phyloP scores from a whole-genome alignment of 306 rosid genomes.

The Luffa aegyptiaca region DNA sequence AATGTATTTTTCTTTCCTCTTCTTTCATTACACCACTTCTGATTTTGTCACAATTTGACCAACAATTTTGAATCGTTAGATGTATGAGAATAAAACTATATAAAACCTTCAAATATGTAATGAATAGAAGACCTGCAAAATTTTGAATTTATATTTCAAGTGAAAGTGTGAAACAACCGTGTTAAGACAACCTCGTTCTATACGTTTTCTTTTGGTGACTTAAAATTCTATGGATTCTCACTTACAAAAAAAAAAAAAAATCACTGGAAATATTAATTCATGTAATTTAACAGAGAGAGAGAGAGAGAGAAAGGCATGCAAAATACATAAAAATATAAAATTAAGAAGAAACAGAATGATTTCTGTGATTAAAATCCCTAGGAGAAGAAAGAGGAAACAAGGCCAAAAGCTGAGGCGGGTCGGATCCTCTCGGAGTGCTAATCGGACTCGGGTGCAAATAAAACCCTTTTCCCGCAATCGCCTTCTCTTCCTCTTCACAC shows the following conservation, averaged over 20 bases:
- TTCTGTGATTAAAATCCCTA: neutral
- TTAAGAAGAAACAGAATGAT: constrained; percentile 4
- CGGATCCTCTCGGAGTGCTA: constrained; percentile 37
- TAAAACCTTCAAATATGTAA: no score
- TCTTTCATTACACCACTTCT: no score
- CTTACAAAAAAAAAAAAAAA: neutral
- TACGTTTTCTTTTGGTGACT: no score
- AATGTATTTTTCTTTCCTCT: no score
- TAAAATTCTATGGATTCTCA: neutral
- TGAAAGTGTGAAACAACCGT: no score
- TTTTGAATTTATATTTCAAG: no score
- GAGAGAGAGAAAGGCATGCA: no score
- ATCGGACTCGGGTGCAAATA: constrained; percentile 61
- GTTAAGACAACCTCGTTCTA: no score
- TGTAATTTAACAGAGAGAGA: neutral
- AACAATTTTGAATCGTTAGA: no score
- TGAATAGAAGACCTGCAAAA: no score
- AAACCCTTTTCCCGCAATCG: constrained; percentile 62
- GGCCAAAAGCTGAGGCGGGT: constrained; percentile 62
- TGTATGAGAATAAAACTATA: no score
- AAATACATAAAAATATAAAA: neutral
- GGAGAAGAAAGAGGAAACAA: constrained; percentile 85
- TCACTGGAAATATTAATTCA: neutral
- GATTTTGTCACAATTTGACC: no score
- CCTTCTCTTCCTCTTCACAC: constrained; percentile 34